A percentile compares a stretch with the other conserved stretches of the same genome.
Evolutionary conservation across 139 green algal species (phyloP).

Genomic region (Picochlorum sp.): DNA sequence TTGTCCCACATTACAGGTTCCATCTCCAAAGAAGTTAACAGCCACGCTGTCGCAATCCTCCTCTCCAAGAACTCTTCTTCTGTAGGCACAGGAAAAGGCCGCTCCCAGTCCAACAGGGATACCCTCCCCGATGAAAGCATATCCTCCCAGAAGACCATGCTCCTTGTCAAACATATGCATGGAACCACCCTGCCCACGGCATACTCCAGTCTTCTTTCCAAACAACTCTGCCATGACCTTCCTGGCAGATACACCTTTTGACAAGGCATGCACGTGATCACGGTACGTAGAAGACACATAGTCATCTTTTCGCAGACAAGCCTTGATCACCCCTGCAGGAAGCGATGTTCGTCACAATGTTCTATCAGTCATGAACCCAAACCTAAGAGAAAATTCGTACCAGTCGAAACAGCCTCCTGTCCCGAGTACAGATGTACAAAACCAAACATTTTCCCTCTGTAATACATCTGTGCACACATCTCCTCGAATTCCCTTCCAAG

Average conservation of each 20-base stretch:
- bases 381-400: constrained; percentile 9
- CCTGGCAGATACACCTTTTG: constrained; percentile 73
- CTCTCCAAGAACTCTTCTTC: constrained; percentile 58
- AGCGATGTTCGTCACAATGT: too few species aligned
- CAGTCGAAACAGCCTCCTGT: constrained; percentile 85
- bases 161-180: constrained; percentile 98
- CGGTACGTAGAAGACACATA: constrained; percentile 95
- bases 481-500: constrained; percentile 95
- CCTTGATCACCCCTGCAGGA: constrained; percentile 39
- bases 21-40: constrained; percentile 82
- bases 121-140: constrained; percentile 96
- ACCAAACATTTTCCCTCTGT: constrained; percentile 83
- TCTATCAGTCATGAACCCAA: background rate
- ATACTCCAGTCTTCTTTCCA: constrained; percentile 94
- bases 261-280: constrained; percentile 96
- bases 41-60: constrained; percentile 69
- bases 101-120: constrained; percentile 92
- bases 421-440: constrained; percentile 97
- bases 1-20: constrained; percentile 94
- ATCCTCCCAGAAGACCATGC: constrained; percentile 86
- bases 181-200: constrained; percentile 87
- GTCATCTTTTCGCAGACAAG: constrained; percentile 65
- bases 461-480: constrained; percentile 99
- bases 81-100: constrained; percentile 86
- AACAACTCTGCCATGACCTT: constrained; percentile 98